A percentile compares a stretch with the other conserved stretches of the same genome.
Conservation (phyloP, 2,329 filamentous ascomycete genomes). For the Pseudogymnoascus verrucosus region DNA sequence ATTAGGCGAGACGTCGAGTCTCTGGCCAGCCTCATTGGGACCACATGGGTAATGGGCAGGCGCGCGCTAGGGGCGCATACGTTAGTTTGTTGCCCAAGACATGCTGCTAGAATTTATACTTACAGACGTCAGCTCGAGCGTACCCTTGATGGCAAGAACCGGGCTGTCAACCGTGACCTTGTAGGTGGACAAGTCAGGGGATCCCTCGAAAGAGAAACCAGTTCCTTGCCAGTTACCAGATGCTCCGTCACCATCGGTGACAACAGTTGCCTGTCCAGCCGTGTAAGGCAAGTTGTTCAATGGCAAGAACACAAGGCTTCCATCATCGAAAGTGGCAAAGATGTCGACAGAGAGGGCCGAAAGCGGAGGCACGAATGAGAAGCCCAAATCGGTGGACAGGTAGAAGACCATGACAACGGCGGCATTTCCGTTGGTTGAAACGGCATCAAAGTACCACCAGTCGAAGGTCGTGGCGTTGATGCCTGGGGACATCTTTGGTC, state of each 20-base stretch:
- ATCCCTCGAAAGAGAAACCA: slow-evolving; percentile 13
- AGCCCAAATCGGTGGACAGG: slow-evolving; percentile 26
- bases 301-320: slow-evolving; percentile 7
- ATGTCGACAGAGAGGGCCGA: slow-evolving; percentile 12
- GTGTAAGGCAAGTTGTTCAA: slow-evolving; percentile 5
- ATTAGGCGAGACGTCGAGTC: slow-evolving; percentile 25
- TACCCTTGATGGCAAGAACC: slow-evolving; percentile 13
- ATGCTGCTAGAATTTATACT: neutral
- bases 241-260: slow-evolving; percentile 9
- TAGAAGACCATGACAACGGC: slow-evolving; percentile 30
- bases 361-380: slow-evolving; percentile 26
- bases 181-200: slow-evolving; percentile 14
- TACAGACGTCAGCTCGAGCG: slow-evolving; percentile 12
- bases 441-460: slow-evolving; percentile 36
- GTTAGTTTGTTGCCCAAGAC: neutral
- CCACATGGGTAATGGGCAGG: slow-evolving; percentile 25
- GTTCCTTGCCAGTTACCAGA: slow-evolving; percentile 15
- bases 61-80: slow-evolving; percentile 9
- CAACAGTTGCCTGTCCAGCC: slow-evolving; percentile 10
- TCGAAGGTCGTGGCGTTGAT: slow-evolving; percentile 24
- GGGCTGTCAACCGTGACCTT: slow-evolving; percentile 14
- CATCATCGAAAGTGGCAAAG: slow-evolving; percentile 14
- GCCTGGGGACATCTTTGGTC: slow-evolving; percentile 16
- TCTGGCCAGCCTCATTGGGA: slow-evolving; percentile 14
- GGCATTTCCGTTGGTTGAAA: slow-evolving; percentile 23